These are phyloP conservation scores for Oryza brachyantha DNA, from an alignment of 176 grass and related monocot genomes.

Conservation along the genomic window DNA sequence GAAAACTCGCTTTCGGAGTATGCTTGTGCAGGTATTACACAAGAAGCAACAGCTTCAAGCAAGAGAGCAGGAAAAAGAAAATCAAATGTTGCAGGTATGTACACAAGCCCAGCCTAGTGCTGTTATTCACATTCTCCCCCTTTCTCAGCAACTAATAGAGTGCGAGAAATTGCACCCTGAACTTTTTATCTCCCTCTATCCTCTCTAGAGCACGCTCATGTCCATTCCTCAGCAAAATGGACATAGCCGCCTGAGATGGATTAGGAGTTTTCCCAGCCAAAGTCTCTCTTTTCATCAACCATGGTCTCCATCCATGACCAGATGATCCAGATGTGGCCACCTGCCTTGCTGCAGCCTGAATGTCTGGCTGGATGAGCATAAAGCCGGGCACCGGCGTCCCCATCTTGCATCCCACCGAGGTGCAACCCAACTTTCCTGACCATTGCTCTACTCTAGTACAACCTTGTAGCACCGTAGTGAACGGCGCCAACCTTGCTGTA, in stretches of 20 bases:
- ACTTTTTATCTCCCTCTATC: not conserved
- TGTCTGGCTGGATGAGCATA: conserved; percentile 5
- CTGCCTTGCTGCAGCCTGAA: not conserved
- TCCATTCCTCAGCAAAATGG: not conserved
- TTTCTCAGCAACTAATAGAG: not conserved
- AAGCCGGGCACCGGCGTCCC: not conserved
- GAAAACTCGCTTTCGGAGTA: not conserved
- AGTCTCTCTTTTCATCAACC: not conserved
- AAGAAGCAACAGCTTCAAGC: not conserved
- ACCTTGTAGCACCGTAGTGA: conserved; percentile 55
- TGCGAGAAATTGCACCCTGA: not conserved
- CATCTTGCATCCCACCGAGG: not conserved
- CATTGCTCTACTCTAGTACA: conserved; percentile 45
- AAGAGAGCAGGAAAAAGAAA: not conserved
- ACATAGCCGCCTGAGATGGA: not conserved
- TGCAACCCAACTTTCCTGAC: not conserved
- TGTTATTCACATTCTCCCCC: not conserved
- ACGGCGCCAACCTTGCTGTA: conserved; percentile 54
- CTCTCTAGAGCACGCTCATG: not conserved
- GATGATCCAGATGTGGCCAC: not conserved
- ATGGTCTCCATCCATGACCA: not conserved
- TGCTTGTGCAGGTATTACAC: not conserved
- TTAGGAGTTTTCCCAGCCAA: not conserved
- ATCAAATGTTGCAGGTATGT: conserved; percentile 21
- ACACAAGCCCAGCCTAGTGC: not conserved